Percentiles rank a stretch among this genome's conserved stretches.
Conservation (phyloP, 768 basidiomycete species). For the Trichaptum fuscoviolaceum region DNA sequence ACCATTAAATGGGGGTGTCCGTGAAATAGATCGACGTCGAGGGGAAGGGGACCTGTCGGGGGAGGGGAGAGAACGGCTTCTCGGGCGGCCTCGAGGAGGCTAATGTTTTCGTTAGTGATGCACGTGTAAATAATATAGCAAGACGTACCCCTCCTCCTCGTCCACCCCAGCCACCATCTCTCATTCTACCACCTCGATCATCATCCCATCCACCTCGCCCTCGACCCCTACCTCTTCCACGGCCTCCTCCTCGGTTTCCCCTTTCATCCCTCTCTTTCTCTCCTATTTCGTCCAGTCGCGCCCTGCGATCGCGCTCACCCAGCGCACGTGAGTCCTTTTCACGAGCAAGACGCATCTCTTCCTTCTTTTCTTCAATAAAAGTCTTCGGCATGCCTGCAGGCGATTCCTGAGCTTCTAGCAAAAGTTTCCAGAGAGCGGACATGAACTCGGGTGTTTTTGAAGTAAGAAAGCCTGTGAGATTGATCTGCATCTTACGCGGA, state of each 20-base stretch:
- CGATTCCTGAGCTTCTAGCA: constrained; percentile 90
- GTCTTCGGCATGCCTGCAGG: constrained; percentile 86
- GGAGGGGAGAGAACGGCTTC: constrained; percentile 15
- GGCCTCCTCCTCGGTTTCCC: constrained; percentile 39
- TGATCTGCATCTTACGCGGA: constrained; percentile 94
- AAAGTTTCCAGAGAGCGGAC: constrained; percentile 79
- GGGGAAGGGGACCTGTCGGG: constrained; percentile 24
- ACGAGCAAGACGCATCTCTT: constrained; percentile 72
- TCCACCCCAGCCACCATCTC: constrained; percentile 63
- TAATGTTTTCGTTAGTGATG: constrained; percentile 13
- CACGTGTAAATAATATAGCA: neutral
- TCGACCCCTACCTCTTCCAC: constrained; percentile 52
- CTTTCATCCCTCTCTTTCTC: constrained; percentile 49
- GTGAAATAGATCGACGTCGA: constrained; percentile 39
- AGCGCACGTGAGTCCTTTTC: constrained; percentile 60
- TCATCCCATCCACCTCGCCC: constrained; percentile 49
- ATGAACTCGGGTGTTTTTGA: constrained; percentile 85
- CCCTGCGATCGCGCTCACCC: constrained; percentile 66
- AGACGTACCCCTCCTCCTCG: constrained; percentile 52
- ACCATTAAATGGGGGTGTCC: constrained; percentile 28
- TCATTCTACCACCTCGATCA: constrained; percentile 36
- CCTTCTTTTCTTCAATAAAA: constrained; percentile 89
- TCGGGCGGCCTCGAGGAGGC: constrained; percentile 14
- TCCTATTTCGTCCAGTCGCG: constrained; percentile 63
- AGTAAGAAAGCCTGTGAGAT: constrained; percentile 88